Conservation (phyloP, 2,329 filamentous ascomycete species). For the Penicillium psychrosexuale region DNA sequence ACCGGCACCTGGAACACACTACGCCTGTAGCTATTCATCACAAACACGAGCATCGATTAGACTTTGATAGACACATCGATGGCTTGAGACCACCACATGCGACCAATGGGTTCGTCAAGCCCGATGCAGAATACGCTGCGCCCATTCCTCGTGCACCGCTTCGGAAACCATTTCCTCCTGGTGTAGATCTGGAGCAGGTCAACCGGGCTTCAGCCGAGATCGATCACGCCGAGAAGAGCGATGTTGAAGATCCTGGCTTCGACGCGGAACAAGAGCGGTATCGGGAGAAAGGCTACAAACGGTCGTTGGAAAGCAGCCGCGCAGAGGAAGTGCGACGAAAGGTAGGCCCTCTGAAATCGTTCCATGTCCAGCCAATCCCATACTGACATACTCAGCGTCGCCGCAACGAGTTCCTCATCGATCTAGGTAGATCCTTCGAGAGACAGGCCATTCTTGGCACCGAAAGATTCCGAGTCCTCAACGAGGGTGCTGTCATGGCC, state of each 20-base stretch:
- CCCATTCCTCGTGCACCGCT: conserved; percentile 8
- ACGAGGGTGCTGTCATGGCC: conserved; percentile 76
- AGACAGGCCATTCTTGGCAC: conserved; percentile 69
- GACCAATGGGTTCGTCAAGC: conserved; percentile 17
- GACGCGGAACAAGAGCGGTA: conserved; percentile 54
- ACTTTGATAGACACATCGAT: conserved; percentile 24
- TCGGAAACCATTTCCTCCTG: conserved; percentile 19
- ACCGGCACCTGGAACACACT: conserved; percentile 21
- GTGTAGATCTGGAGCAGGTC: conserved; percentile 61
- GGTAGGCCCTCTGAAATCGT: conserved; percentile 43
- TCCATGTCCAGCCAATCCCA: not conserved
- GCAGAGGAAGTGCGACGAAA: conserved; percentile 64
- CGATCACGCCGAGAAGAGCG: conserved; percentile 56
- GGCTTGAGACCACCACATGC: conserved; percentile 2
- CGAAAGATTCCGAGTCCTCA: conserved; percentile 69
- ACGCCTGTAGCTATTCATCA: conserved; percentile 26
- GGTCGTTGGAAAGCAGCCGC: conserved; percentile 63
- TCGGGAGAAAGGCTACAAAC: conserved; percentile 59
- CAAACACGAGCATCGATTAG: conserved; percentile 30
- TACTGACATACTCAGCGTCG: conserved; percentile 52
- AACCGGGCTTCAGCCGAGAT: conserved; percentile 61
- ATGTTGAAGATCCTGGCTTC: conserved; percentile 54
- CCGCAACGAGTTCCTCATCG: conserved; percentile 54
- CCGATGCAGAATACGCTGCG: conserved; percentile 7
- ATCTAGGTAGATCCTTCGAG: conserved; percentile 58